Evolutionary conservation across 768 basidiomycete genomes (phyloP).

Genomic region (Lentinula detonsa): DNA sequence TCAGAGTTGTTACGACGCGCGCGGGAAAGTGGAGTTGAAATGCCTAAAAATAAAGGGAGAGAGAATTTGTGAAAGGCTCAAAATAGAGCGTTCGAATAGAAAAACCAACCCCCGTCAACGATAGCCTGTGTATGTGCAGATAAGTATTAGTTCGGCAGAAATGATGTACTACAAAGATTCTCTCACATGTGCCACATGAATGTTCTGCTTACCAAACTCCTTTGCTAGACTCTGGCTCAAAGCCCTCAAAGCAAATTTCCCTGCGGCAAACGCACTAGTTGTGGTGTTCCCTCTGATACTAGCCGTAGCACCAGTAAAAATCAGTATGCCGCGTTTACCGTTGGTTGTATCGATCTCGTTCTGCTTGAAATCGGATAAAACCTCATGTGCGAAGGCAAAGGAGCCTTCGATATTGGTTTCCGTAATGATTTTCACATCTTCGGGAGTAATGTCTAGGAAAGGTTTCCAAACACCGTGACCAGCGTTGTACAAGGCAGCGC

Average conservation of each 20-base stretch:
- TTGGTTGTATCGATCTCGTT: slow-evolving; percentile 40
- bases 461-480: slow-evolving; percentile 55
- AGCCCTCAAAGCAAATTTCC: slow-evolving; percentile 58
- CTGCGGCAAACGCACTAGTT: slow-evolving; percentile 60
- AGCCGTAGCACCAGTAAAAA: slow-evolving; percentile 74
- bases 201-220: slow-evolving; percentile 70
- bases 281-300: slow-evolving; percentile 53
- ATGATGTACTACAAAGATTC: not conserved
- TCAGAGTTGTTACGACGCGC: not conserved
- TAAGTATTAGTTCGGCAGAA: not conserved
- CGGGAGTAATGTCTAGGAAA: slow-evolving; percentile 57
- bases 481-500: slow-evolving; percentile 61
- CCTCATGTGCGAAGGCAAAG: slow-evolving; percentile 59
- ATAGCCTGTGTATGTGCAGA: slow-evolving; percentile 36
- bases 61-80: not conserved
- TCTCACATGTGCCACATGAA: slow-evolving; percentile 32
- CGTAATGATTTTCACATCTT: slow-evolving; percentile 45
- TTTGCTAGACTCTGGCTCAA: slow-evolving; percentile 69
- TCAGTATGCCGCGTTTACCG: slow-evolving; percentile 58
- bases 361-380: slow-evolving; percentile 52
- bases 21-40: not conserved
- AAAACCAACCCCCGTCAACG: slow-evolving; percentile 54
- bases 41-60: not conserved
- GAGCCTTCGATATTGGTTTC: slow-evolving; percentile 51
- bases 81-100: not conserved